Percentiles rank a stretch among this genome's conserved stretches.
Conservation (phyloP, 192 early-diverging fungal genomes). For the Mortierella claussenii region DNA sequence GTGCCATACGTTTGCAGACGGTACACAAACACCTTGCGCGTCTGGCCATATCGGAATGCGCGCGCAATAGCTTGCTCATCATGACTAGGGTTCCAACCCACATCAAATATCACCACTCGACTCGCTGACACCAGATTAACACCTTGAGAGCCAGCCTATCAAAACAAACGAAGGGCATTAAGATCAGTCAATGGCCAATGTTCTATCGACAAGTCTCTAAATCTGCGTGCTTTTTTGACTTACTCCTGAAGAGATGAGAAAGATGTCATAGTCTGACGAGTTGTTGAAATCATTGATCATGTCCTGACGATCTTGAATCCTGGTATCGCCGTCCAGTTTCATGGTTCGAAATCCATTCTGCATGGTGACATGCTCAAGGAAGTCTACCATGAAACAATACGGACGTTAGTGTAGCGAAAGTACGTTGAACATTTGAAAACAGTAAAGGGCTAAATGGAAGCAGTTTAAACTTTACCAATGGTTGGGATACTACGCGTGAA, state of each 20-base stretch:
- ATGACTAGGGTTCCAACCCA: constrained; percentile 83
- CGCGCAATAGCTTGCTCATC: constrained; percentile 82
- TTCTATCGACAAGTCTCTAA: too few species aligned
- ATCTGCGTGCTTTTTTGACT: too few species aligned
- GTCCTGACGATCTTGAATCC: constrained; percentile 56
- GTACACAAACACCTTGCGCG: constrained; percentile 75
- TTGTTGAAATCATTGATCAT: constrained; percentile 76
- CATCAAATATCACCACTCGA: constrained; percentile 77
- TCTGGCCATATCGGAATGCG: constrained; percentile 78
- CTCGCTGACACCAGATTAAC: constrained; percentile 78
- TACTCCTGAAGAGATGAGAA: constrained; percentile 71
- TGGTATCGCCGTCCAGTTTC: constrained; percentile 67
- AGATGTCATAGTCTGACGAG: constrained; percentile 42
- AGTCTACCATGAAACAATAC: constrained; percentile 24
- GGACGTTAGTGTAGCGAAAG: background rate
- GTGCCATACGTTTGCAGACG: constrained; percentile 67
- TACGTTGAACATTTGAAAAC: background rate
- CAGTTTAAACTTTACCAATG: constrained; percentile 57
- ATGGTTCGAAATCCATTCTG: constrained; percentile 22
- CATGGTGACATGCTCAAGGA: constrained; percentile 10
- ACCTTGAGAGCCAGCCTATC: constrained; percentile 55
- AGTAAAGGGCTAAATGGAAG: background rate
- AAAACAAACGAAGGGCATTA: too few species aligned
- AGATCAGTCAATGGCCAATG: too few species aligned
- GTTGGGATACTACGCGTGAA: constrained; percentile 78